Base-by-base conservation (phyloP, 176 grass and related monocot species). In the Rhynchospora pubera region DNA sequence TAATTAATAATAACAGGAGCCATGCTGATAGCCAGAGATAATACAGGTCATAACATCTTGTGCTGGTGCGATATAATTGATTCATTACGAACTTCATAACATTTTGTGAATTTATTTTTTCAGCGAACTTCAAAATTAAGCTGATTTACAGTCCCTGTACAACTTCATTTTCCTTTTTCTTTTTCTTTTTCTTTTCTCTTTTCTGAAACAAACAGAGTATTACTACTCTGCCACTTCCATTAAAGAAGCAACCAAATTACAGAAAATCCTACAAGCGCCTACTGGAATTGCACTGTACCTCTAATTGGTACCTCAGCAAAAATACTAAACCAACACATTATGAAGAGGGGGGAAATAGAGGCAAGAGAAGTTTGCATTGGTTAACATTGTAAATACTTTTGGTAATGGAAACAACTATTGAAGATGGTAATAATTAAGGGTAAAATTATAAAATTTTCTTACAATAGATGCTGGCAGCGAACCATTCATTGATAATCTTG, bases 401-500 rank as follows among this genome's bases (percentile, higher is more conserved):
- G 18, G 42, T 46, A 9, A 5, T 42, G 16, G 0, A 70, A 70
- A 70, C 2, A 70, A 65, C 42, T 77, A 53, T 8, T 58, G 19
- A 57, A 10, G 56, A 78, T 6, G 34, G 58, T 55, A 53, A 2
- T 51, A 6, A 77, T 55, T 75, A 52, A n/a, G n/a, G n/a, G n/a
- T n/a, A n/a, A 75, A 75, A 79, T 79, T 79, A 9, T 2, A 26
- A 39, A 46, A 7, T 5, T 2, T 8, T 81, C 92, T 93, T 90
- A 93, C 95, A 83, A 5, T 94, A 98, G 39, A 94, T 90, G 85
- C 84, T 91, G 55, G 86, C 89, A 21, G 96, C 90, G 43, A 98
- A 76, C 90, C 84, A 98, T 94, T 94, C 87, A 39, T 90, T 95
- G 50, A 91, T 86, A 82, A 94, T 91, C 64, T 98, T 98, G 26